Evolutionary conservation across 192 early-diverging fungal species (phyloP).

Genomic region (Rhizoclosmatium globosum): DNA sequence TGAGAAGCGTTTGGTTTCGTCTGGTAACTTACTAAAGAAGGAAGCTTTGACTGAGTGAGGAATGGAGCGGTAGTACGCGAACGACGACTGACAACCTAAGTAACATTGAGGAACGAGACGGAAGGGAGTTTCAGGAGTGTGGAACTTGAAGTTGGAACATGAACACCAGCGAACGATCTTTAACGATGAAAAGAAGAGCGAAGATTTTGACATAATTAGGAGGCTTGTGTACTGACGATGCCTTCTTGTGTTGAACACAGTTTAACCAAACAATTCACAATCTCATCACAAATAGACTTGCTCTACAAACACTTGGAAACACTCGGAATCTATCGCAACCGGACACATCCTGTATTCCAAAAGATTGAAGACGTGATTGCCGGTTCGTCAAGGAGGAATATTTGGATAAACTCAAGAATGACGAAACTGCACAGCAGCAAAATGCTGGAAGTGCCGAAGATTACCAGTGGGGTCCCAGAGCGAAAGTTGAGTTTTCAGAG

Average conservation of each 20-base stretch:
- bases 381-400: conserved; percentile 36
- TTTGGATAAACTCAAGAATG: conserved; percentile 13
- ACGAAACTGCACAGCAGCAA: background rate
- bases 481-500: conserved; percentile 35
- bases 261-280: background rate
- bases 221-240: no score
- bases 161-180: no score
- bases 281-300: background rate
- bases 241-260: background rate
- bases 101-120: no score
- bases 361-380: conserved; percentile 38
- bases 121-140: no score
- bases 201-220: no score
- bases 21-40: conserved; percentile 5
- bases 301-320: conserved; percentile 28
- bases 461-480: conserved; percentile 31
- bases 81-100: no score
- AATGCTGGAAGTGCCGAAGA: conserved; percentile 1
- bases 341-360: conserved; percentile 7
- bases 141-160: no score
- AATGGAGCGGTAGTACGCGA: no score
- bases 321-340: background rate
- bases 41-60: no score
- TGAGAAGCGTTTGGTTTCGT: conserved; percentile 5
- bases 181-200: no score